Conservation (phyloP, 108 stramenopile genomes). For the Parietichytrium sp. region DNA sequence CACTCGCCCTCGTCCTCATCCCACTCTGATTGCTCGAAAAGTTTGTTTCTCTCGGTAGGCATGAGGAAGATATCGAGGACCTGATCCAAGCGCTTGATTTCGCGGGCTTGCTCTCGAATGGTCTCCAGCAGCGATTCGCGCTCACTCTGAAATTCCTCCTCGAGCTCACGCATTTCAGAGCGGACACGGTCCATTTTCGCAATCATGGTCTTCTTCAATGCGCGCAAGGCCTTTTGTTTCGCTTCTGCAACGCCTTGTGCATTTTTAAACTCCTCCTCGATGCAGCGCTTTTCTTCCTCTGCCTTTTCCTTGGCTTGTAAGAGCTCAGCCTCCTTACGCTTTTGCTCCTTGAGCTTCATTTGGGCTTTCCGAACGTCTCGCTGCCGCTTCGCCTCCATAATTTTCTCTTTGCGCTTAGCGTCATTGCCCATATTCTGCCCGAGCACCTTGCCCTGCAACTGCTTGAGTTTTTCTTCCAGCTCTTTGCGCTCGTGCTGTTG, state of each 20-base stretch:
- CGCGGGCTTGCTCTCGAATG: constrained; percentile 52
- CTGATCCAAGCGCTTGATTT: constrained; percentile 58
- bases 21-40: constrained; percentile 56
- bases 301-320: neutral
- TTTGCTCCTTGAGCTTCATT: constrained; percentile 14
- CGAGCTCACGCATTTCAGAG: constrained; percentile 52
- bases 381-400: constrained; percentile 18
- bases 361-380: constrained; percentile 7
- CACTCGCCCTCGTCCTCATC: constrained; percentile 53
- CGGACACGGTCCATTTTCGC: constrained; percentile 17
- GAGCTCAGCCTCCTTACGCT: constrained; percentile 24
- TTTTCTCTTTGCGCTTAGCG: neutral
- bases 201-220: neutral
- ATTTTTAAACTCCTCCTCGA: constrained; percentile 37
- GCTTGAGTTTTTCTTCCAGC: constrained; percentile 36
- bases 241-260: constrained; percentile 15
- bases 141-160: constrained; percentile 47
- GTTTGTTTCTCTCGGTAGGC: constrained; percentile 44
- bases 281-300: constrained; percentile 18
- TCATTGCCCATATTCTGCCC: constrained; percentile 49
- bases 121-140: constrained; percentile 52
- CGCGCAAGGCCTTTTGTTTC: constrained; percentile 10
- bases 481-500: constrained; percentile 37
- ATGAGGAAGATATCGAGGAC: constrained; percentile 45
- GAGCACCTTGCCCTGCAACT: constrained; percentile 42